These are phyloP conservation scores for Chaetomiaceae sp. DNA, from an alignment of 2,329 filamentous ascomycete species.

Conservation along the genomic window DNA sequence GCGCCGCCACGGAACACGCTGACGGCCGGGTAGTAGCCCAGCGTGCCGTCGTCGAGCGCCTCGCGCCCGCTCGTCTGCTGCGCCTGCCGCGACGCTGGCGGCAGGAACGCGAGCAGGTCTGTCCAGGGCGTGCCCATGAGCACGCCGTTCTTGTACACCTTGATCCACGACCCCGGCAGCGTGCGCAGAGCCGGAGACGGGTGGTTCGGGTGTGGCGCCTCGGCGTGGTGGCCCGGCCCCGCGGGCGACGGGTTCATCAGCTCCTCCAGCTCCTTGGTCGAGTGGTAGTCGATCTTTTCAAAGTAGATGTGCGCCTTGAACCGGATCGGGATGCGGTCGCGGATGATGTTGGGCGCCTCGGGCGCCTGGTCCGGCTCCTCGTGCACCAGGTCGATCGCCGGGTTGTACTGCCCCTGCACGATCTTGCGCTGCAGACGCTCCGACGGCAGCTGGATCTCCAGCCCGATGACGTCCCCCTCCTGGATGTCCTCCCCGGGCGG, in stretches of 20 bases:
- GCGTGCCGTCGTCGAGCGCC: conserved; percentile 87
- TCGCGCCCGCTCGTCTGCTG: conserved; percentile 71
- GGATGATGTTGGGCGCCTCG: conserved; percentile 75
- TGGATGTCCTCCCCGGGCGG: conserved; percentile 70
- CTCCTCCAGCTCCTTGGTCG: conserved; percentile 83
- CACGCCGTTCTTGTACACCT: conserved; percentile 87
- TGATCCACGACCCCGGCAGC: conserved; percentile 78
- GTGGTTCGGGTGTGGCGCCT: conserved; percentile 67
- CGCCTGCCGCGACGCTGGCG: conserved; percentile 75
- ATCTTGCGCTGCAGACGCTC: conserved; percentile 83
- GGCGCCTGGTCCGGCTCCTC: conserved; percentile 50
- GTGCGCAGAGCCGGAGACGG: conserved; percentile 71
- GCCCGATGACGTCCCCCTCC: conserved; percentile 89
- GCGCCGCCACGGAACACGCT: conserved; percentile 89
- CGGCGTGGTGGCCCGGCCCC: conserved; percentile 39
- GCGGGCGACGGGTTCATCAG: conserved; percentile 64
- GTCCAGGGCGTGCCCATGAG: conserved; percentile 84
- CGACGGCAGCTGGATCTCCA: conserved; percentile 87
- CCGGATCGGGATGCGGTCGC: conserved; percentile 89
- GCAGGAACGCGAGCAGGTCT: conserved; percentile 83
- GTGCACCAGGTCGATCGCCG: conserved; percentile 66
- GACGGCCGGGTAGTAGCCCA: conserved; percentile 92
- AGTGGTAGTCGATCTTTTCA: conserved; percentile 84
- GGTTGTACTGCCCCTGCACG: conserved; percentile 82
- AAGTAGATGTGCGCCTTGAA: conserved; percentile 94